Percentiles rank a stretch among this genome's conserved stretches.
phyloP scores from a whole-genome alignment of 257 asterid species.

The Ballota nigra region DNA sequence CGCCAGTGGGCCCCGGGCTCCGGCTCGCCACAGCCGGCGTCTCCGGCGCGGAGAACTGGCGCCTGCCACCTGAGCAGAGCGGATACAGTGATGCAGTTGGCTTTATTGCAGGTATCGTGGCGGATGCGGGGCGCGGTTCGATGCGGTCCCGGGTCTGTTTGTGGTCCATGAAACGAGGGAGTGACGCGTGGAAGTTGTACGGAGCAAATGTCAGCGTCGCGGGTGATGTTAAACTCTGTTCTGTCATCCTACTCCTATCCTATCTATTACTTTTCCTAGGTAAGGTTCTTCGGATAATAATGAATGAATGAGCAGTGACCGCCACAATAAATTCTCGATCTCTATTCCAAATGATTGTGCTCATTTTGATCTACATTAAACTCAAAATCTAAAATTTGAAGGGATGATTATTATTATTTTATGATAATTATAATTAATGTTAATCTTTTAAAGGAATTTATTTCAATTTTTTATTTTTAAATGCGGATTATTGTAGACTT shows the following conservation, averaged over 20 bases:
- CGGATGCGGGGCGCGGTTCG: conserved; percentile 18
- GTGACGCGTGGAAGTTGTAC: conserved; percentile 26
- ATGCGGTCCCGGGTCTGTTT: conserved; percentile 22
- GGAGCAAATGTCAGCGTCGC: conserved; percentile 10
- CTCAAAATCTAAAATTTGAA: too few relatives aligned
- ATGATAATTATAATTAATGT: too few relatives aligned
- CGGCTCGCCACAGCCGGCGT: not conserved
- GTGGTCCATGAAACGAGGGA: conserved; percentile 15
- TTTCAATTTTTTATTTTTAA: too few relatives aligned
- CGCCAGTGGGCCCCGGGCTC: not conserved
- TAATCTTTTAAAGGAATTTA: too few relatives aligned
- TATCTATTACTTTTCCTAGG: conserved; percentile 12
- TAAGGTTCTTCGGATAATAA: not conserved
- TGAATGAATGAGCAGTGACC: not conserved
- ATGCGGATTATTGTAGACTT: too few relatives aligned
- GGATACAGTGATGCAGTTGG: not conserved
- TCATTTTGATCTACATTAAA: too few relatives aligned
- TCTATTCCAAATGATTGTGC: not conserved
- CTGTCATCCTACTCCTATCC: not conserved
- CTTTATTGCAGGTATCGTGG: not conserved
- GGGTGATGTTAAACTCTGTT: conserved; percentile 7
- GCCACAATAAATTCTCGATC: not conserved
- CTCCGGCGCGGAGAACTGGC: conserved; percentile 5
- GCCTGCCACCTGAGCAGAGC: too few relatives aligned
- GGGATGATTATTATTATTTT: too few relatives aligned